Evolutionary conservation across 176 grass and related monocot genomes (phyloP).

Genomic region (Oryza officinalis): DNA sequence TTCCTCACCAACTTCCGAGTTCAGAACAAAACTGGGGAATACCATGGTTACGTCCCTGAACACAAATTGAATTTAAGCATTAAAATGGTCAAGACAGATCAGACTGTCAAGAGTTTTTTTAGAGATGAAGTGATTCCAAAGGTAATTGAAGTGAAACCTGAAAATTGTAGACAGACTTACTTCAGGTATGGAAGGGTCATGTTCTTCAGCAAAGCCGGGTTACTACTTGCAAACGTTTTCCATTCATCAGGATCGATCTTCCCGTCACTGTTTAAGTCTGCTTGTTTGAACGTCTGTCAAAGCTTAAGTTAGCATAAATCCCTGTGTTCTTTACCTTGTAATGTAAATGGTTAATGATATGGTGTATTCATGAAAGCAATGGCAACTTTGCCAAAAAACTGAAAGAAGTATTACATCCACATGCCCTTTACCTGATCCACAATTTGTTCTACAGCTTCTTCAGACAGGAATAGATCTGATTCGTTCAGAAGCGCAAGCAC

Average conservation of each 20-base stretch:
- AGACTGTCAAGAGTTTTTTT: neutral
- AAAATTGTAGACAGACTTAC: conserved; percentile 39
- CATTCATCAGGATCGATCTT: conserved; percentile 73
- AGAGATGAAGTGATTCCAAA: neutral
- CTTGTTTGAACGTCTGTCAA: conserved; percentile 68
- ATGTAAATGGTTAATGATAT: neutral
- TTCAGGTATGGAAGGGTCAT: conserved; percentile 83
- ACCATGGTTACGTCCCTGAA: conserved; percentile 67
- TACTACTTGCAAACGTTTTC: conserved; percentile 48
- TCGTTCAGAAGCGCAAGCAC: conserved; percentile 86
- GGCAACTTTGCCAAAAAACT: neutral
- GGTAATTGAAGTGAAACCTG: neutral
- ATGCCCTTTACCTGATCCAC: conserved; percentile 63
- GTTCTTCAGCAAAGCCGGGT: conserved; percentile 69
- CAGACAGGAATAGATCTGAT: conserved; percentile 69
- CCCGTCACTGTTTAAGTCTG: conserved; percentile 62
- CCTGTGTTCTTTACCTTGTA: neutral
- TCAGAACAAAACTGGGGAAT: conserved; percentile 73
- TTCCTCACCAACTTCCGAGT: conserved; percentile 52
- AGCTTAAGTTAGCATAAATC: conserved; percentile 16
- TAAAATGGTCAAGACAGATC: neutral
- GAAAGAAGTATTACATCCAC: conserved; percentile 9
- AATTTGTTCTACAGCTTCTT: conserved; percentile 78
- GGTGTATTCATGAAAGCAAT: neutral
- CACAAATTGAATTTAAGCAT: neutral